Evolutionary conservation across 1,284 basidiomycete genomes (phyloP), one percentile per base, ranked within the genome.

Genomic region (Lentinus polychrous): DNA sequence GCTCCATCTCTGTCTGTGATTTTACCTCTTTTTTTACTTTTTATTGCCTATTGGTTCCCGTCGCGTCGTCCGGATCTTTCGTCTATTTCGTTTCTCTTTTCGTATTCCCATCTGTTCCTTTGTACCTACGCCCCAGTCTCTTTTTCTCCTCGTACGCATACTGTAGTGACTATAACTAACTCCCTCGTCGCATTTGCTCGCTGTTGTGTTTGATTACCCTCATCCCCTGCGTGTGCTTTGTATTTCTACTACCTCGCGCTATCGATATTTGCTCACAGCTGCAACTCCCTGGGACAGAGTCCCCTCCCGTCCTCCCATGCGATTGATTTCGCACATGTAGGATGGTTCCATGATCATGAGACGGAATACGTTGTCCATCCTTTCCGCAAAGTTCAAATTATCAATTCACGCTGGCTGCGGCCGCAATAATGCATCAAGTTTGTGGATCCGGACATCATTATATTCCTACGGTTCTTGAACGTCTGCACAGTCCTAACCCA

Each of bases 251-350:
- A 15, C 35, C 35, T 37, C 18, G n/a, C 39, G 39, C 39, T 40
- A 40, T 40, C 39, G 39, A 40, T 40, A 20, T 23, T 40, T 40
- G 17, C 20, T 40, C 17, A 15, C 22, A 17, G 20, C 20, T 23
- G 39, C 39, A 40, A 40, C 23, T 53, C 46, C 32, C 59, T 10
- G 27, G 27, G n/a, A n/a, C n/a, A n/a, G n/a, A n/a, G 27, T 27
- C 27, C 27, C 27, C 10, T 27, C 27, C 10, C 27, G 27, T 27
- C n/a, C n/a, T n/a, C n/a, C n/a, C n/a, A n/a, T n/a, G n/a, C n/a
- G n/a, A n/a, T n/a, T n/a, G n/a, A n/a, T n/a, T n/a, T n/a, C n/a
- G n/a, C n/a, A n/a, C n/a, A n/a, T n/a, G n/a, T n/a, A n/a, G n/a
- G n/a, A n/a, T n/a, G n/a, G n/a, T n/a, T n/a, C n/a, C n/a, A n/a